Evolutionary conservation across 2,329 filamentous ascomycete genomes (phyloP).

Genomic region (Sporothrix luriei): DNA sequence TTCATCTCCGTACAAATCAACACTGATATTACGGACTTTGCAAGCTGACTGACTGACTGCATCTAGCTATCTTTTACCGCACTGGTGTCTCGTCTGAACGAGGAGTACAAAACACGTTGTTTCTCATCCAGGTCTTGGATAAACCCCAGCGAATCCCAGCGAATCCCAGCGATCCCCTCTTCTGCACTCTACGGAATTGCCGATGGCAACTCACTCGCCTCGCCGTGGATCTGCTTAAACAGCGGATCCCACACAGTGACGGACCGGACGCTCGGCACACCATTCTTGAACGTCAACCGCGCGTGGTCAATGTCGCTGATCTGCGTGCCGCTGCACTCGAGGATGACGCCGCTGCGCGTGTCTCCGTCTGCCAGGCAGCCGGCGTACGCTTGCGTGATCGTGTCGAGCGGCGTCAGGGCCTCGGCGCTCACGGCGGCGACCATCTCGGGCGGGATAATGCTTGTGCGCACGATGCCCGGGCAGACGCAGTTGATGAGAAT

Average conservation of each 20-base stretch:
- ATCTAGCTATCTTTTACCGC: neutral
- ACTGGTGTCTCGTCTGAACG: too few relatives aligned
- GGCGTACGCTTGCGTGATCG: slow-evolving; percentile 51
- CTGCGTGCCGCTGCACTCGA: slow-evolving; percentile 33
- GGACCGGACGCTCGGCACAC: slow-evolving; percentile 30
- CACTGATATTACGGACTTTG: neutral
- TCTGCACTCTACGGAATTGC: slow-evolving; percentile 25
- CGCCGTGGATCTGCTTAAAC: slow-evolving; percentile 34
- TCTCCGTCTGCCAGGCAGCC: slow-evolving; percentile 49
- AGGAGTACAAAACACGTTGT: slow-evolving; percentile 1
- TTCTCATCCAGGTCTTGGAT: neutral
- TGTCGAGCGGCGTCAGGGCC: slow-evolving; percentile 48
- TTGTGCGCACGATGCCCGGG: slow-evolving; percentile 52
- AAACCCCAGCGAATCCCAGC: neutral
- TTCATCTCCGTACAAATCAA: neutral
- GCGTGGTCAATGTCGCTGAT: slow-evolving; percentile 30
- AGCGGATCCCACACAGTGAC: slow-evolving; percentile 32
- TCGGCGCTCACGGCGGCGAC: slow-evolving; percentile 46
- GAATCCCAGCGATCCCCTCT: neutral
- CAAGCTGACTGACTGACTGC: neutral
- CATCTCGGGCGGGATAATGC: slow-evolving; percentile 50
- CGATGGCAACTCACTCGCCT: slow-evolving; percentile 31
- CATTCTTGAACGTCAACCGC: slow-evolving; percentile 30
- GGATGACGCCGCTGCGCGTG: slow-evolving; percentile 28
- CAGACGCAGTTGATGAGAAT: slow-evolving; percentile 54